Base-by-base conservation (phyloP, 2,329 filamentous ascomycete species). In the Septoria petroselini region DNA sequence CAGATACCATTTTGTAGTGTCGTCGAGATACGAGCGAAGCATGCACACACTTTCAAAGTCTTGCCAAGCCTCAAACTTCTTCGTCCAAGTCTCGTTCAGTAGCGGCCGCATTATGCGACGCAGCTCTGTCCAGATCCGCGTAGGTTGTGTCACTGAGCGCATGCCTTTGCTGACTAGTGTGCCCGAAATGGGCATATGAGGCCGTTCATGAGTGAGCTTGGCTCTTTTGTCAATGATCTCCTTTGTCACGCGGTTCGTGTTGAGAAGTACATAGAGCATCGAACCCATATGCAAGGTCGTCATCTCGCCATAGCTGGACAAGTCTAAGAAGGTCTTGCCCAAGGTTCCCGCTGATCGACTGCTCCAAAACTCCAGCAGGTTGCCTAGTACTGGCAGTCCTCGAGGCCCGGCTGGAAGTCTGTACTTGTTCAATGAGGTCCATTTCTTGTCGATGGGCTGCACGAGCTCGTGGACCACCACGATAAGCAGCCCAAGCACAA, bases 221-320 rank as follows among this genome's bases (percentile, higher is more conserved):
- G 50, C 50, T 12, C 50, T 29, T n/a, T 52, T 52, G 19, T 43
- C 33, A 21, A 52, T 52, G 18, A 52, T 48, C 29, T 52, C 50
- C 19, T 48, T 44, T 17, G 50, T 48, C 2, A 52, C 50, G 7
- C 44, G 38, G 35, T 52, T 52, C 12, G 44, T 52, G 34, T 52
- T 52, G 7, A 52, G 44, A 4, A 52, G 44, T 3, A 52, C 50
- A 12, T 44, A 52, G 11, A 52, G 40, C 8, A 31, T 52, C 9
- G 44, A 52, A 2, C 50, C 50, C 44, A 52, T 48, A n/a, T 48
- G 43, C 11, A 52, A 14, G 9, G 50, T 52, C 7, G 50, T 48
- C 50, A 52, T 44, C 29, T 52, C 50, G 12, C 50, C 50, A 40
- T 52, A 48, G 8, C 18, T 30, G 15, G 38, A 19, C 3, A 48